Percentiles rank a stretch among this genome's conserved stretches.
These are phyloP conservation scores for Gloeostereum incarnatum DNA, from an alignment of 768 basidiomycete genomes.

Conservation along the genomic window DNA sequence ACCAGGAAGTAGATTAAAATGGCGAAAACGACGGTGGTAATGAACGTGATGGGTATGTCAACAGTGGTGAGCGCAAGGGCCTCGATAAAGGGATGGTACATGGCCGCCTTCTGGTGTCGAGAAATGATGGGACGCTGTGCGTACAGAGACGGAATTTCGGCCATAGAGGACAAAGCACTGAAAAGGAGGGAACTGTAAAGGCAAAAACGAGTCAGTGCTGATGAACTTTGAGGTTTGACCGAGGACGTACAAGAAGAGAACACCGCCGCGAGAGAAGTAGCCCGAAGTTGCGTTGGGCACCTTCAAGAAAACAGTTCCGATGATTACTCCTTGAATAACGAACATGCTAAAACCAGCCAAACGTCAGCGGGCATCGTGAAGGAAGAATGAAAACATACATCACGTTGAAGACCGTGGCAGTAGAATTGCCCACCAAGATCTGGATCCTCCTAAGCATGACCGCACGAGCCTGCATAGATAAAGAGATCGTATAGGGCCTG, in stretches of 20 bases:
- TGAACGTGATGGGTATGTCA: constrained; percentile 47
- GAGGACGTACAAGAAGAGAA: constrained; percentile 58
- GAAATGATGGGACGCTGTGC: constrained; percentile 50
- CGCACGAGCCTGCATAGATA: constrained; percentile 33
- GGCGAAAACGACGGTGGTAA: constrained; percentile 32
- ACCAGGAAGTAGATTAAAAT: constrained; percentile 56
- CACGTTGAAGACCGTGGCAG: constrained; percentile 24
- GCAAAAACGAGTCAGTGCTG: constrained; percentile 3
- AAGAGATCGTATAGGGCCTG: constrained; percentile 36
- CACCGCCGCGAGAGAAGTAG: constrained; percentile 71
- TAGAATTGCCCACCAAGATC: constrained; percentile 30
- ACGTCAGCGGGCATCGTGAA: constrained; percentile 6
- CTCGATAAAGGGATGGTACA: constrained; percentile 52
- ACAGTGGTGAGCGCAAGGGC: constrained; percentile 50
- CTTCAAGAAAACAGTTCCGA: constrained; percentile 59
- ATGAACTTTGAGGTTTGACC: background rate
- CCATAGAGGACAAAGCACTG: constrained; percentile 47
- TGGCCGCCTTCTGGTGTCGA: constrained; percentile 48
- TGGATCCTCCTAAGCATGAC: constrained; percentile 36
- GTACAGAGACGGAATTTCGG: constrained; percentile 52
- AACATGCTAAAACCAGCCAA: constrained; percentile 32
- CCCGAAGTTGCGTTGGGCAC: constrained; percentile 44
- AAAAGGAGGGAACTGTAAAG: constrained; percentile 44
- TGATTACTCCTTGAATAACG: constrained; percentile 37
- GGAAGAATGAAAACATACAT: constrained; percentile 13